A percentile compares a stretch with the other conserved stretches of the same genome.
phyloP scores from a whole-genome alignment of 495 filamentous ascomycete species.

The Xylaria venustula region DNA sequence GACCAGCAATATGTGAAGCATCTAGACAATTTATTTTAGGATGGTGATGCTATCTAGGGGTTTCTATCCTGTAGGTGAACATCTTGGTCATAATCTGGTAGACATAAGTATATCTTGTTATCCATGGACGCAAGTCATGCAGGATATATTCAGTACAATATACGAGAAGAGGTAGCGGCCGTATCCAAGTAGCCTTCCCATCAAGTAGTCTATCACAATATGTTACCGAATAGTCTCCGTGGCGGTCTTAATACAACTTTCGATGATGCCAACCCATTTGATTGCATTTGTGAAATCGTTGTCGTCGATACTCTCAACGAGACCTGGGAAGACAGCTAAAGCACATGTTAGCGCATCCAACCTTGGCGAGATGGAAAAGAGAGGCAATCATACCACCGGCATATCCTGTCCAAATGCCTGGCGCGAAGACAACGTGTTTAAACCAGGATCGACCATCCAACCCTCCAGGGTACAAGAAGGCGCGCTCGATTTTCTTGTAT shows the following conservation, averaged over 20 bases:
- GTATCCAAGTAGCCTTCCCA: too few species aligned
- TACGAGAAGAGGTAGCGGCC: too few species aligned
- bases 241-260: conserved; percentile 63
- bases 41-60: too few species aligned
- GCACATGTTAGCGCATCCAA: conserved; percentile 16
- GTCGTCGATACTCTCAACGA: conserved; percentile 79
- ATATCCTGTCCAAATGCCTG: conserved; percentile 87
- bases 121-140: too few species aligned
- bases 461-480: conserved; percentile 75
- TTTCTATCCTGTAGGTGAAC: too few species aligned
- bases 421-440: conserved; percentile 90
- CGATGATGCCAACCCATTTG: conserved; percentile 77
- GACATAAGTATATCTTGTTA: too few species aligned
- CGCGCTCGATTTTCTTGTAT: conserved; percentile 76
- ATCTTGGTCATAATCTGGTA: too few species aligned
- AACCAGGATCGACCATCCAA: conserved; percentile 86
- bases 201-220: background rate
- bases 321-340: conserved; percentile 72
- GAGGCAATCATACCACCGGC: conserved; percentile 39
- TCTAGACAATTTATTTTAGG: too few species aligned
- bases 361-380: background rate
- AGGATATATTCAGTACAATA: too few species aligned
- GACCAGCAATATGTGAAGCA: too few species aligned
- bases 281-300: conserved; percentile 72
- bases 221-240: conserved; percentile 43